Base-by-base conservation (phyloP, 768 basidiomycete species). In the Boletus coccyginus region DNA sequence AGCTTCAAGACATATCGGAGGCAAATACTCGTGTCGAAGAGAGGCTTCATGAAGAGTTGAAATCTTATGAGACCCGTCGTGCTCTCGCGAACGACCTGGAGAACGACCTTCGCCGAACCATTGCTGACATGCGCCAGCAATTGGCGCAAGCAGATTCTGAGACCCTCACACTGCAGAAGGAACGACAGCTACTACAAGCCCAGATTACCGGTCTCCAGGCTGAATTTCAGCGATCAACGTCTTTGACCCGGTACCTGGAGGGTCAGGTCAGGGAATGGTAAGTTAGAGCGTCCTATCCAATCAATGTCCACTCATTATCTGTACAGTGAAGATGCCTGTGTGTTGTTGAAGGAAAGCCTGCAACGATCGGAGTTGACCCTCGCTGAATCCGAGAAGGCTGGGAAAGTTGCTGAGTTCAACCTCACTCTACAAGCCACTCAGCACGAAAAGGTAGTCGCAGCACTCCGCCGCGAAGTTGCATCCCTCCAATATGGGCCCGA, bases 361-460 rank as follows among this genome's bases (percentile, higher is more conserved):
- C 78, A 70, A 42, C 71, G 70, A 45, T 66, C 74, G 31, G 77
- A 75, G 44, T 63, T 71, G 52, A 77, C 80, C 50, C 68, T 84
- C 21, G 73, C 77, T n/a, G 76, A 72, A 42, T 77, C 79, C 29
- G 84, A 88, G 61, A 84, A 85, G 63, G 71, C 77, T 8, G 75
- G 77, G 36, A 86, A 86, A 62, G 74, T 80, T 11, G 82, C 85
- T 0, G 85, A 90, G 65, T 80, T 88, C 52, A 84, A 83, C 55
- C 77, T 89, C 50, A 81, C 81, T 49, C 71, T 91, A 51, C 84
- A 84, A 63, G 72, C 73, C 21, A 81, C 83, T 9, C 87, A 91
- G 53, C 85, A 87, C 55, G 85, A 86, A 57, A 83, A 88, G 45
- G 80, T 83, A 51, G 75, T 84, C 52, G 64, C 79, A 10, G 78